phyloP scores from a whole-genome alignment of 371 early-diverging fungal species.

The Mucor circinelloides region DNA sequence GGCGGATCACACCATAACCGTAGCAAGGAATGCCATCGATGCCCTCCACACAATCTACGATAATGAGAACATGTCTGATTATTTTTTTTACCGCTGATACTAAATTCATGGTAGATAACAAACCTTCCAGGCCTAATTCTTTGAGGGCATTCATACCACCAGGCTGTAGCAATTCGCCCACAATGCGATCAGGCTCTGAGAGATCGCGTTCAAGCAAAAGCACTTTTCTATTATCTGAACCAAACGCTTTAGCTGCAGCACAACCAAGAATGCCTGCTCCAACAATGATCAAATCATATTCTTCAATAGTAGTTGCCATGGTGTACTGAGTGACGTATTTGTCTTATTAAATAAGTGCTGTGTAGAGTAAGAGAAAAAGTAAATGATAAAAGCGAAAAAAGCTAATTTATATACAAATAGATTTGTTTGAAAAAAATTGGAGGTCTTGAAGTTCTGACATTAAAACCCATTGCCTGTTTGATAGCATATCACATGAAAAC shows the following conservation, averaged over 20 bases:
- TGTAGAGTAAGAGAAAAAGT: not conserved
- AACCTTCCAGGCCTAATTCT: conserved; percentile 70
- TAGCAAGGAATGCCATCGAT: conserved; percentile 81
- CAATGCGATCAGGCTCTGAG: conserved; percentile 92
- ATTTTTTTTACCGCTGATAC: not conserved
- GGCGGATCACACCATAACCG: conserved; percentile 78
- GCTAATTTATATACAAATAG: not conserved
- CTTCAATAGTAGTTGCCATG: conserved; percentile 8
- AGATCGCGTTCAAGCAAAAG: conserved; percentile 83
- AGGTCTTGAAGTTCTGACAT: not conserved
- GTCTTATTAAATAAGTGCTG: not conserved
- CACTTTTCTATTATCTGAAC: conserved; percentile 66
- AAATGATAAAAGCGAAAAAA: not conserved
- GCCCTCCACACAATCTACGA: conserved; percentile 67
- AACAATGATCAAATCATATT: conserved; percentile 79
- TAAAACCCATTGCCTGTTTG: not conserved
- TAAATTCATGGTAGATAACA: not conserved
- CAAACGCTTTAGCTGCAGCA: conserved; percentile 80
- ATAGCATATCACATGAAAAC: not conserved
- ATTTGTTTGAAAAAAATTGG: not conserved
- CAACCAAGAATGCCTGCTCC: conserved; percentile 91
- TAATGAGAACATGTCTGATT: not conserved
- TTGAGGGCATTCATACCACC: conserved; percentile 83
- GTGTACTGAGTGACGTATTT: not conserved
- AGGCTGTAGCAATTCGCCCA: conserved; percentile 95